Evolutionary conservation across 2,329 filamentous ascomycete genomes (phyloP).

Genomic region (Emergomyces pasteurianus): DNA sequence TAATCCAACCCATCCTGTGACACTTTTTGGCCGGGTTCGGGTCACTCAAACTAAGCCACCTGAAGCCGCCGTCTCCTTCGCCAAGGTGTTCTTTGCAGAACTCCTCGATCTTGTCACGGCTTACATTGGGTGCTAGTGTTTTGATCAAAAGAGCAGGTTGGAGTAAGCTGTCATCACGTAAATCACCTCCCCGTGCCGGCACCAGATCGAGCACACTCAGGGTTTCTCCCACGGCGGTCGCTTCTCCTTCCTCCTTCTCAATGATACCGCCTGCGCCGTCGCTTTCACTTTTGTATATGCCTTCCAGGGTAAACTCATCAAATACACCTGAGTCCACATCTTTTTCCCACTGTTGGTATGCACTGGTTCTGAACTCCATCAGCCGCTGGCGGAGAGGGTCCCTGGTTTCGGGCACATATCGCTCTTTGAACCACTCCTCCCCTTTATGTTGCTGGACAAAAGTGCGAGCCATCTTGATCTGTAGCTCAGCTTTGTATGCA

Average conservation of each 20-base stretch:
- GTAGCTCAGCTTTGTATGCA: slow-evolving; percentile 52
- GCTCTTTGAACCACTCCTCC: slow-evolving; percentile 96
- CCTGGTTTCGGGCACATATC: slow-evolving; percentile 74
- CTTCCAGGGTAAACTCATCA: slow-evolving; percentile 89
- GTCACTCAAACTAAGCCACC: slow-evolving; percentile 90
- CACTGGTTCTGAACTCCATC: slow-evolving; percentile 64
- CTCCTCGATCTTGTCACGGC: slow-evolving; percentile 79
- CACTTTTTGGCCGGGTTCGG: slow-evolving; percentile 95
- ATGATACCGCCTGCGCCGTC: slow-evolving; percentile 74
- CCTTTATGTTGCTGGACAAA: slow-evolving; percentile 89
- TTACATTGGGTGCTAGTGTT: slow-evolving; percentile 93
- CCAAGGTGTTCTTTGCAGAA: slow-evolving; percentile 93
- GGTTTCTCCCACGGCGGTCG: slow-evolving; percentile 81
- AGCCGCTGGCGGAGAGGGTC: slow-evolving; percentile 63
- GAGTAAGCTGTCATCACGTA: slow-evolving; percentile 76
- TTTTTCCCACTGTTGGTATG: slow-evolving; percentile 78
- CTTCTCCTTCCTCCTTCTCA: slow-evolving; percentile 93
- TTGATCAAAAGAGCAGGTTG: slow-evolving; percentile 95
- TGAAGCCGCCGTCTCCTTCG: slow-evolving; percentile 82
- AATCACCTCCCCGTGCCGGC: slow-evolving; percentile 68
- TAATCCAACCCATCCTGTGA: slow-evolving; percentile 96
- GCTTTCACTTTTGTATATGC: slow-evolving; percentile 83
- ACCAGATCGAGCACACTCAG: slow-evolving; percentile 85
- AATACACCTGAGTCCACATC: slow-evolving; percentile 77
- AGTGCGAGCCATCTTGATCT: slow-evolving; percentile 64